A percentile compares a stretch with the other conserved stretches of the same genome.
phyloP scores from a whole-genome alignment of 2,329 filamentous ascomycete species.

The Endocalyx cinctus region DNA sequence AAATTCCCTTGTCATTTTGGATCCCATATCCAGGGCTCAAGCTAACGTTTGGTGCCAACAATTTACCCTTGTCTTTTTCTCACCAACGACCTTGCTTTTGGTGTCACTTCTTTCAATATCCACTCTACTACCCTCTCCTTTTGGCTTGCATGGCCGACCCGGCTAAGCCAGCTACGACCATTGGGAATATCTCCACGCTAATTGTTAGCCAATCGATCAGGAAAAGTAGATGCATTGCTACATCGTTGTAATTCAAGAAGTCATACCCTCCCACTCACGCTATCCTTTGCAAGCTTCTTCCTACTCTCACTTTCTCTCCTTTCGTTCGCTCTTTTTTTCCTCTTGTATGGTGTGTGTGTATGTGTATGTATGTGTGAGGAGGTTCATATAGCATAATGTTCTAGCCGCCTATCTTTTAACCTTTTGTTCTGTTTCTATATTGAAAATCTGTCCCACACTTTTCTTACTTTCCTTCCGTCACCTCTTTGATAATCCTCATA shows the following conservation, averaged over 20 bases:
- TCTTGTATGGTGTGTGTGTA: not conserved
- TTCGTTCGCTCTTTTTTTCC: not conserved
- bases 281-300: constrained; percentile 17
- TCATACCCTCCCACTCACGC: constrained; percentile 20
- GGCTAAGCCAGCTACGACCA: constrained; percentile 23
- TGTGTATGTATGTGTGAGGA: too few relatives aligned
- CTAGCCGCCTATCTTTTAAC: too few relatives aligned
- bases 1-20: too few relatives aligned
- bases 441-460: constrained; percentile 17
- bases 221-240: too few relatives aligned
- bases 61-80: too few relatives aligned
- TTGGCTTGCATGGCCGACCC: constrained; percentile 26
- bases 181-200: constrained; percentile 18
- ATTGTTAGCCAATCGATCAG: constrained; percentile 27
- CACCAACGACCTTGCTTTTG: too few relatives aligned
- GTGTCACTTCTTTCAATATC: too few relatives aligned
- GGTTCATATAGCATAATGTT: constrained; percentile 12
- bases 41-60: too few relatives aligned
- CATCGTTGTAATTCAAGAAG: constrained; percentile 23
- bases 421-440: too few relatives aligned
- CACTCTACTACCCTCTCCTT: too few relatives aligned
- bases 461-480: constrained; percentile 16
- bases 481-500: constrained; percentile 12
- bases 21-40: too few relatives aligned
- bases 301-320: constrained; percentile 16